Base-by-base conservation (phyloP, 352 stramenopile species). In the Globisporangium middletonii region DNA sequence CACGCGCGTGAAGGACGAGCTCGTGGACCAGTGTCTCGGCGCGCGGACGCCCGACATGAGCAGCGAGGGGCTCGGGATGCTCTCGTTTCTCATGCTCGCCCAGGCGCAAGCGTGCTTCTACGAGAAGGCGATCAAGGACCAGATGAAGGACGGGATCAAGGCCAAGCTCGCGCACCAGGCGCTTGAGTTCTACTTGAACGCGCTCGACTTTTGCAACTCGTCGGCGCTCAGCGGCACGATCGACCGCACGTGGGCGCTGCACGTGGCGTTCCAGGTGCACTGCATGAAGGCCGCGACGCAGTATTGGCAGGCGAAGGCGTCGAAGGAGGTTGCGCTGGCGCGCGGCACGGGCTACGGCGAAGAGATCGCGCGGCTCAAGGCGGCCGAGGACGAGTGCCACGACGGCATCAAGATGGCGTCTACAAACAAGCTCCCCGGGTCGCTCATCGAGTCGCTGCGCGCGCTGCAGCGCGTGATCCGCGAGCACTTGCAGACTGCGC, bases 61-160 rank as follows among this genome's bases (percentile, higher is more conserved):
- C 45, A 30, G 52, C 3, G 83, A 93, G 53, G 80, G 80, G 1
- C 73, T 93, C n/a, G 66, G 69, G n/a, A 71, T 95, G 55, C 69
- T 91, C 15, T 72, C 64, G 35, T 65, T 74, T 47, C 69, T 95
- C 51, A 92, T 95, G 83, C 69, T 95, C 18, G 85, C 83, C 16
- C 85, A 95, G 63, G 83, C 83, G 26, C 85, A 95, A 59, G 86
- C 86, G n/a, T 96, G 88, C 54, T 96, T 96, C 55, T 97, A 96
- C 63, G 86, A 96, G 62, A 97, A 97, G 62, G 79, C 87, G 19
- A 88, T 96, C 33, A 93, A 92, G 52, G 88, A 97, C 65, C 69
- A 83, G 53, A 87, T 90, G 75, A 91, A 90, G 47, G 73, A 91
- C 58, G 73, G 62, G 12, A 80, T 95, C 57, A 90, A 92, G 69